Conservation (phyloP, 306 rosid genomes). For the Quercus engelmannii region DNA sequence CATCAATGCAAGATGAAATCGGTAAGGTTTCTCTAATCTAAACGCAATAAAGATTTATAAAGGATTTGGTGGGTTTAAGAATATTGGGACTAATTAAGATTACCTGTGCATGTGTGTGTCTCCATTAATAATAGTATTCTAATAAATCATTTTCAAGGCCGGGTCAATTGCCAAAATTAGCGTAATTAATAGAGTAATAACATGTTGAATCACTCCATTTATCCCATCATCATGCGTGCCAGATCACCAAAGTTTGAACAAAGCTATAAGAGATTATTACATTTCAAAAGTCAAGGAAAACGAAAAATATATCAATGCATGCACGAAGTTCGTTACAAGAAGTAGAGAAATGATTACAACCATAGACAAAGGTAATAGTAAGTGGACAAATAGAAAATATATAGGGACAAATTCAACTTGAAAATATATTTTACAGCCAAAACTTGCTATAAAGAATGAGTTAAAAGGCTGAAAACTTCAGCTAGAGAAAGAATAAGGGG, state of each 20-base stretch:
- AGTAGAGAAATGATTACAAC: no score
- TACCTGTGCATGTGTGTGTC: slow-evolving; percentile 6
- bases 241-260: background rate
- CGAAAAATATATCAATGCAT: background rate
- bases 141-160: slow-evolving; percentile 14
- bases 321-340: background rate
- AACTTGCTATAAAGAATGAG: background rate
- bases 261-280: background rate
- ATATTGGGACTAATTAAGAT: slow-evolving; percentile 6
- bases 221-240: background rate
- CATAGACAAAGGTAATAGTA: no score
- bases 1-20: slow-evolving; percentile 19
- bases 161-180: slow-evolving; percentile 1
- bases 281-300: background rate
- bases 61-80: slow-evolving; percentile 25
- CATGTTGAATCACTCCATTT: background rate
- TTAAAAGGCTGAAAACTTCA: background rate
- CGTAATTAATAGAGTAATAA: background rate
- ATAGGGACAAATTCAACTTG: no score
- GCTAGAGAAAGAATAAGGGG: background rate
- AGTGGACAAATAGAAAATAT: no score
- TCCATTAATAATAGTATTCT: background rate
- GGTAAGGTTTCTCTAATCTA: slow-evolving; percentile 14
- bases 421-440: no score
- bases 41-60: background rate